Base-by-base conservation (phyloP, 2,329 filamentous ascomycete genomes). In the Aspergillus sp. region DNA sequence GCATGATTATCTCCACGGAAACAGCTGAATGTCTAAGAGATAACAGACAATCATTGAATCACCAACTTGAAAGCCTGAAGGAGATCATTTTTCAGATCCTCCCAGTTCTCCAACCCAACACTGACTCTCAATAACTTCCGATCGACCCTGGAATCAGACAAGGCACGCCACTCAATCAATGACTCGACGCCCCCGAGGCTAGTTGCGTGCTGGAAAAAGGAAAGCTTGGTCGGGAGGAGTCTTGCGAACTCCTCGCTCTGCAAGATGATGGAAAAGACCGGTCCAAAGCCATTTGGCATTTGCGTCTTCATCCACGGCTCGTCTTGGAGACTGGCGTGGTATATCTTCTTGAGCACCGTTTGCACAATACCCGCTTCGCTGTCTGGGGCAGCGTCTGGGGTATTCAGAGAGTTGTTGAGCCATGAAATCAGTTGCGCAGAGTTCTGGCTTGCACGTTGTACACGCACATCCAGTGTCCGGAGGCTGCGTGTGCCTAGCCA, bases 161-260 rank as follows among this genome's bases (percentile, higher is more conserved):
- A 89, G 27, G 86, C 80, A 44, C 93, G 77, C 93, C 93, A 98
- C 76, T 98, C 93, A 52, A 98, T 90, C 71, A 97, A 68, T 61
- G 88, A 94, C 76, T 97, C 93, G 10, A 97, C 89, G 6, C 91
- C 90, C 1, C 91, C 91, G 26, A 98, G 69, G 65, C 88, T 95
- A 1, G 93, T 98, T 3, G 91, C 91, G 67, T 98, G 91, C 57
- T 95, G 88, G 71, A 97, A 97, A 30, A 95, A 75, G 1, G 73
- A 62, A 62, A 97, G 68, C 66, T 86, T 86, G 58, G 83, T 86
- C 3, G 93, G 93, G 50, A 98, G 66, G 19, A 69, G 64, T 52
- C 75, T 78, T 2, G 91, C 90, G 40, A 77, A 62, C 1, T 74
- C 69, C 47, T 77, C 72, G 1, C 74, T 70, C 53, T 78, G 77